Evolutionary conservation across 768 basidiomycete genomes (phyloP).

Genomic region (Leccinum rimulosum): DNA sequence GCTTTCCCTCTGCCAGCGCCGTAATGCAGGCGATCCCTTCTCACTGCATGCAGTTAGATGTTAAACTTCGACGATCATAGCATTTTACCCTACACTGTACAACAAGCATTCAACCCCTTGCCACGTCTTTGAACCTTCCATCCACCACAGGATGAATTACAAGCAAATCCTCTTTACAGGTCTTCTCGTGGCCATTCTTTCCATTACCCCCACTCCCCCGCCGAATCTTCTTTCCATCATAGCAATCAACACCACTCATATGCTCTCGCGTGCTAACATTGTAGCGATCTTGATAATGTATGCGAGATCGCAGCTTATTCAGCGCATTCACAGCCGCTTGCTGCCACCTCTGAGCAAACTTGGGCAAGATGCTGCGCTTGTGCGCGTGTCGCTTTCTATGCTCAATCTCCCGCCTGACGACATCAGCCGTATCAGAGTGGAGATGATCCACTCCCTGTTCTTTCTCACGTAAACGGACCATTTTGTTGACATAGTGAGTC

Average conservation of each 20-base stretch:
- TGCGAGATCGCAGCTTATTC: conserved; percentile 45
- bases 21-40: background rate
- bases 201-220: conserved; percentile 29
- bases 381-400: conserved; percentile 34
- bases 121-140: conserved; percentile 60
- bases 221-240: conserved; percentile 54
- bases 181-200: conserved; percentile 10
- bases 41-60: background rate
- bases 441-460: conserved; percentile 33
- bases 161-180: conserved; percentile 47
- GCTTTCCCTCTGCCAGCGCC: background rate
- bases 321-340: conserved; percentile 41
- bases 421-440: conserved; percentile 41
- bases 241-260: conserved; percentile 76
- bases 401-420: conserved; percentile 48
- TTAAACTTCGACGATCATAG: background rate
- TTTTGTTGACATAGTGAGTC: conserved; percentile 68
- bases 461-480: conserved; percentile 40
- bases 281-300: conserved; percentile 59
- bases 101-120: conserved; percentile 23
- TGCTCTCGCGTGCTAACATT: conserved; percentile 64
- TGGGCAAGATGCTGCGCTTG: conserved; percentile 21
- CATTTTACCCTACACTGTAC: conserved; percentile 14
- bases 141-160: conserved; percentile 64
- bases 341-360: conserved; percentile 46